Percentiles rank a stretch among this genome's conserved stretches.
Conservation (phyloP, 2,329 filamentous ascomycete genomes). For the Colletotrichum truncatum region DNA sequence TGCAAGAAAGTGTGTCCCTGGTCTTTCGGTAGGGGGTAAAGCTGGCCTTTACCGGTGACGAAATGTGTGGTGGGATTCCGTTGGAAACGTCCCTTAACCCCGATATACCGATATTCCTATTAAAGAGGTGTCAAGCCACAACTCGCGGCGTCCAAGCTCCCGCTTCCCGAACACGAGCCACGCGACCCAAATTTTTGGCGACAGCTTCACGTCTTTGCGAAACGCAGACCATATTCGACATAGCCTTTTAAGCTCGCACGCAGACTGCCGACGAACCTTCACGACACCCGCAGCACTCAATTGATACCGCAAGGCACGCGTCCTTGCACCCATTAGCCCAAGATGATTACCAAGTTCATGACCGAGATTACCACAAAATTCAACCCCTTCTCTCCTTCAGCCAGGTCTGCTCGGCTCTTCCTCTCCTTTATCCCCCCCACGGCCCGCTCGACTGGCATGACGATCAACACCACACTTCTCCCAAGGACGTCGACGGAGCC, state of each 20-base stretch:
- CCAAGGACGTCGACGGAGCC: conserved; percentile 74
- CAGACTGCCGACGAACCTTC: neutral
- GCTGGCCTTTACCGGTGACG: conserved; percentile 34
- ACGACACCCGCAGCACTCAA: neutral
- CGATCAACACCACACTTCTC: conserved; percentile 80
- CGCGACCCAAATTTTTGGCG: conserved; percentile 31
- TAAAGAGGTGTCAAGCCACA: conserved; percentile 1
- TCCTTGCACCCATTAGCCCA: conserved; percentile 35
- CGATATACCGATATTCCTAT: neutral
- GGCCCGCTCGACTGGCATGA: conserved; percentile 77
- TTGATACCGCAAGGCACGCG: too few relatives aligned
- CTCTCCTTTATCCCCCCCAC: conserved; percentile 85
- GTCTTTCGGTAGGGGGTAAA: conserved; percentile 18
- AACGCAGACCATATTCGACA: too few relatives aligned
- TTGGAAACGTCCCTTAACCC: neutral
- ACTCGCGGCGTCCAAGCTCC: conserved; percentile 24
- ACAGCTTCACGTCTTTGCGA: conserved; percentile 5
- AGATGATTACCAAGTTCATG: conserved; percentile 87
- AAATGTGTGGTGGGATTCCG: conserved; percentile 23
- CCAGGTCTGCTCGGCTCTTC: conserved; percentile 87
- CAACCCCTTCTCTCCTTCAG: conserved; percentile 86
- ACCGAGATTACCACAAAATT: conserved; percentile 87
- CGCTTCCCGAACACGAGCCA: conserved; percentile 6
- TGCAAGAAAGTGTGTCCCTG: neutral
- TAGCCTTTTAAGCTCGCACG: neutral